These are phyloP conservation scores for Corylus americana DNA, from an alignment of 306 rosid species.

Conservation along the genomic window DNA sequence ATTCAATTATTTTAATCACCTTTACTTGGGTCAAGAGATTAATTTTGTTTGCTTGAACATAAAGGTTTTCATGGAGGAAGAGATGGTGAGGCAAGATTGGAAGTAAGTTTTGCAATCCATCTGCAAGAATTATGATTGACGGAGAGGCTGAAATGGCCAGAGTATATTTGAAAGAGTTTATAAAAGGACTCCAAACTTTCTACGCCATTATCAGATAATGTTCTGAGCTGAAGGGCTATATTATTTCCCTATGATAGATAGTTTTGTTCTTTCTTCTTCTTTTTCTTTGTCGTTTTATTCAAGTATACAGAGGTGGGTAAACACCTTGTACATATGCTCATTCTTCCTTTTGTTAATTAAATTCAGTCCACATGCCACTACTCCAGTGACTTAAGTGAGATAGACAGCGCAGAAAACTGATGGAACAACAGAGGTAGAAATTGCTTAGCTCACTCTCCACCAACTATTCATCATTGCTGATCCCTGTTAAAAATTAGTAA, in stretches of 20 bases:
- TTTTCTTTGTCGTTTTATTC: neutral
- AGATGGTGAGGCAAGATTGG: neutral
- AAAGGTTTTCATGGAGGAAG: neutral
- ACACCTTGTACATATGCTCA: neutral
- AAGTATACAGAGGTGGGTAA: neutral
- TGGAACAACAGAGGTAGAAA: neutral
- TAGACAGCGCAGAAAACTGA: neutral
- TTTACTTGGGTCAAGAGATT: neutral
- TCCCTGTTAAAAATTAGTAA: neutral
- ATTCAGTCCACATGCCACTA: neutral
- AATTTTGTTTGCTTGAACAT: neutral
- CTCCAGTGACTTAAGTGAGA: neutral
- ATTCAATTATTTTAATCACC: neutral
- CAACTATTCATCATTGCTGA: neutral
- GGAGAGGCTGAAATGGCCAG: neutral
- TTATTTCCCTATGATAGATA: neutral
- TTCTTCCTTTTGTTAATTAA: neutral
- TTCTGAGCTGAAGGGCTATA: neutral
- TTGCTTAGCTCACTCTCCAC: neutral
- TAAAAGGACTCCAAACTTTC: neutral
- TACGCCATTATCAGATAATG: neutral
- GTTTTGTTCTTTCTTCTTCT: neutral
- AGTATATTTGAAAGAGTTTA: neutral
- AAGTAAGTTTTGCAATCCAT: neutral
- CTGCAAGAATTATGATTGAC: neutral